phyloP scores from a whole-genome alignment of 768 basidiomycete genomes.

The Xerocomus potaroensis region DNA sequence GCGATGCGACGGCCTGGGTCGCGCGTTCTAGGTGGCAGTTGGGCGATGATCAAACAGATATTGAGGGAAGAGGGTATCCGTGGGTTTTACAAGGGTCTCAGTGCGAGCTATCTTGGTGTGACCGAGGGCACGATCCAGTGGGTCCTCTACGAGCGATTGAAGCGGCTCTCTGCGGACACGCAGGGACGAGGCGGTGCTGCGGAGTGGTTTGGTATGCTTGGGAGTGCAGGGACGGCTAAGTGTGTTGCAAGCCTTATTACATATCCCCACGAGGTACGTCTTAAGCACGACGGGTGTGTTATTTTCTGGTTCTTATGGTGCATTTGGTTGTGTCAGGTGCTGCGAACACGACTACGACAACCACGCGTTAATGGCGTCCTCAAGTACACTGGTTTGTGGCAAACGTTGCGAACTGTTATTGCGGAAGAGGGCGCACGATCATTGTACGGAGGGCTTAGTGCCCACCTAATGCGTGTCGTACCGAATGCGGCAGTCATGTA shows the following conservation, averaged over 20 bases:
- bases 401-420: constrained; percentile 81
- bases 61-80: constrained; percentile 73
- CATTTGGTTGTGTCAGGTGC: no score
- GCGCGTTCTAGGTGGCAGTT: constrained; percentile 49
- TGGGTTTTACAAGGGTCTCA: constrained; percentile 94
- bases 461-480: constrained; percentile 94
- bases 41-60: constrained; percentile 66
- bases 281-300: background rate
- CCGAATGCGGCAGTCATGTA: constrained; percentile 98
- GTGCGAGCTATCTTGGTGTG: constrained; percentile 92
- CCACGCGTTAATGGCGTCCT: constrained; percentile 71
- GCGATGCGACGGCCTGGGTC: constrained; percentile 8
- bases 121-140: constrained; percentile 97
- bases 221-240: constrained; percentile 90
- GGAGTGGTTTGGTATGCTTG: constrained; percentile 81
- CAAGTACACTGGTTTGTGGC: constrained; percentile 83
- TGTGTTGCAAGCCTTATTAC: constrained; percentile 92
- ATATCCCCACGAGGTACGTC: constrained; percentile 91
- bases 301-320: background rate
- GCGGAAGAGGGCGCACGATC: constrained; percentile 86
- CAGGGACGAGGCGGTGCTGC: constrained; percentile 52
- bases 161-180: constrained; percentile 53
- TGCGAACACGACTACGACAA: constrained; percentile 90
- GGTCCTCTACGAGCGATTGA: constrained; percentile 93
- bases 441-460: constrained; percentile 88